These are phyloP conservation scores for Andrographis paniculata DNA, from an alignment of 305 asterid species.

Conservation along the genomic window DNA sequence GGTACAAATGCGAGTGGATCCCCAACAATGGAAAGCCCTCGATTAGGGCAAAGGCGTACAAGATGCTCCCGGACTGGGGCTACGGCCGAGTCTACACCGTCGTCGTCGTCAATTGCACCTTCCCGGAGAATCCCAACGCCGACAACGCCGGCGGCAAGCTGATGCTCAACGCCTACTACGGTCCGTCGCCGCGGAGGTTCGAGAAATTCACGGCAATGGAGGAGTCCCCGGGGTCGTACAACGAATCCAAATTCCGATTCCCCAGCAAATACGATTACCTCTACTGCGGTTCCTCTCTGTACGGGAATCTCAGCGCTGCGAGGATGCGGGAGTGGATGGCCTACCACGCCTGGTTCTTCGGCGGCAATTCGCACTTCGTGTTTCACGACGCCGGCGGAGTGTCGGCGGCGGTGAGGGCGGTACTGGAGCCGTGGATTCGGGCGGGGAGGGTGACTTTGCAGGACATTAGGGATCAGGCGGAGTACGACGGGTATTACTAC, in stretches of 20 bases:
- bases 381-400: slow-evolving; percentile 86
- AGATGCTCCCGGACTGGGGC: slow-evolving; percentile 80
- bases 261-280: slow-evolving; percentile 45
- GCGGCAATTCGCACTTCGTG: slow-evolving; percentile 64
- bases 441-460: slow-evolving; percentile 67
- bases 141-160: slow-evolving; percentile 40
- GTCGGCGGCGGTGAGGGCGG: slow-evolving; percentile 48
- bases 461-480: slow-evolving; percentile 68
- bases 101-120: slow-evolving; percentile 69
- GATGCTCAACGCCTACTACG: slow-evolving; percentile 39
- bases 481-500: slow-evolving; percentile 78
- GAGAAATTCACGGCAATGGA: slow-evolving; percentile 31
- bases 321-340: slow-evolving; percentile 80
- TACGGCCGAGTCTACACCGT: slow-evolving; percentile 83
- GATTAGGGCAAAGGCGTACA: slow-evolving; percentile 31
- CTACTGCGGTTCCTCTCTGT: slow-evolving; percentile 68
- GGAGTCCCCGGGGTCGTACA: slow-evolving; percentile 25
- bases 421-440: slow-evolving; percentile 72
- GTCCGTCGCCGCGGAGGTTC: slow-evolving; percentile 18
- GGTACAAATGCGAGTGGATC: slow-evolving; percentile 56
- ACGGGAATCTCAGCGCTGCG: slow-evolving; percentile 61
- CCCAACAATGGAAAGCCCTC: slow-evolving; percentile 18
- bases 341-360: slow-evolving; percentile 56
- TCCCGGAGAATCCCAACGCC: slow-evolving; percentile 27
- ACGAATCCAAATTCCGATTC: slow-evolving; percentile 20